Base-by-base conservation (phyloP, 2,329 filamentous ascomycete species). In the Trichothecium roseum region DNA sequence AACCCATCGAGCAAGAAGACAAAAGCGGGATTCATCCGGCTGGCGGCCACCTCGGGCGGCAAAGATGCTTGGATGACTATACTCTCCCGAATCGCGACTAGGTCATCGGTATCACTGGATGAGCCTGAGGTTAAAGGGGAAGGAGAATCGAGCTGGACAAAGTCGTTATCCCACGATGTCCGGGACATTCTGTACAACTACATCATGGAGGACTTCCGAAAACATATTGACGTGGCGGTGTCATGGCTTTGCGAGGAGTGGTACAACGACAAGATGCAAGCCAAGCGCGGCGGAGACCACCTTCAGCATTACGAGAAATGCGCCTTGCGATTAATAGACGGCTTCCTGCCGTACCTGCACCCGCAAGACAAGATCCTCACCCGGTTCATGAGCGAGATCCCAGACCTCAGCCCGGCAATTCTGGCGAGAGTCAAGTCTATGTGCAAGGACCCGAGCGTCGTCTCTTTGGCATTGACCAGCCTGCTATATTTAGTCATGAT, bases 231-330 rank as follows among this genome's bases (percentile, higher is more conserved):
- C 46, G 74, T 91, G 16, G 89, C 87, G 2, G 86, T 96, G 35
- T 80, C 81, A 7, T 98, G 91, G 91, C 69, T 98, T 13, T 94
- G 82, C 48, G 91, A 98, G 56, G 91, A 98, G 60, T 98, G 91
- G 89, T 96, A 94, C 58, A 93, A 88, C 49, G 89, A 96, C 55
- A 78, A 58, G 55, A 60, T 63, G 43, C 61, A 55, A 41, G 62
- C 51, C 38, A 64, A 56, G 36, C 51, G 52, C n/a, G 57, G 56
- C 24, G 54, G 55, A 9, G 64, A 69, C 28, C 68, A 69, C 7
- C 66, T 72, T 3, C 52, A 71, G 24, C 74, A 91, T 55, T 95
- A 94, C 56, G 78, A 86, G 40, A 76, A 76, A 50, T 93, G 84
- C 72, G 77, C 78, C 3, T 59, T 88, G 41, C 81, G 79, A 40